These are phyloP conservation scores for Ophiostoma novo-ulmi DNA, from an alignment of 2,329 filamentous ascomycete species.

Conservation along the genomic window DNA sequence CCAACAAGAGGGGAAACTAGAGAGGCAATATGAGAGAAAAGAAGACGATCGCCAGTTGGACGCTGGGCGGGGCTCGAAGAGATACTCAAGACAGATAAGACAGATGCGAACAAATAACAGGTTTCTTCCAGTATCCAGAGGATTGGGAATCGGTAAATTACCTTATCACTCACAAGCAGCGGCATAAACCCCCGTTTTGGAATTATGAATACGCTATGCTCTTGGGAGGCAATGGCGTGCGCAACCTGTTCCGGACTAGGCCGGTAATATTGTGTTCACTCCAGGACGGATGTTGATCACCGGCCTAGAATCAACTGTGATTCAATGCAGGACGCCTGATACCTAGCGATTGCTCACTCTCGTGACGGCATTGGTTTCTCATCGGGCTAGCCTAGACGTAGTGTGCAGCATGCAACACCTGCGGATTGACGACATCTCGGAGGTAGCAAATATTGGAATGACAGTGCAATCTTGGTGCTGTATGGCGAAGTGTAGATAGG, in stretches of 20 bases:
- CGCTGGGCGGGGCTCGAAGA: not conserved
- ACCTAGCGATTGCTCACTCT: not conserved
- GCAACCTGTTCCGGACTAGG: not conserved
- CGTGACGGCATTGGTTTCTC: not conserved
- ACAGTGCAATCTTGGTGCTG: not conserved
- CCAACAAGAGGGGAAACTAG: not conserved
- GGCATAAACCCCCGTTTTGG: not conserved
- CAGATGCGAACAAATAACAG: not conserved
- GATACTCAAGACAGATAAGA: not conserved
- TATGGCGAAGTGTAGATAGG: not conserved
- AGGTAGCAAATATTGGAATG: not conserved
- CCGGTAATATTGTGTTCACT: not conserved
- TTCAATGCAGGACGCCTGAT: not conserved
- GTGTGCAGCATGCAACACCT: not conserved
- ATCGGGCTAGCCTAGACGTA: not conserved
- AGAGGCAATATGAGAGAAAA: not conserved
- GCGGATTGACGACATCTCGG: not conserved
- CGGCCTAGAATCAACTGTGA: not conserved
- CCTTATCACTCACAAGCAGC: not conserved
- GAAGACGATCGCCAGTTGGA: not conserved
- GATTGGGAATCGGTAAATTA: not conserved
- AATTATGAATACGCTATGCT: not conserved
- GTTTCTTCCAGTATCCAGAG: not conserved
- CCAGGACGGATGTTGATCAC: not conserved
- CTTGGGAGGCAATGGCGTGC: constrained; percentile 6